Base-by-base conservation (phyloP, 139 green algal genomes). In the Chlamydomonas schloesseri region DNA sequence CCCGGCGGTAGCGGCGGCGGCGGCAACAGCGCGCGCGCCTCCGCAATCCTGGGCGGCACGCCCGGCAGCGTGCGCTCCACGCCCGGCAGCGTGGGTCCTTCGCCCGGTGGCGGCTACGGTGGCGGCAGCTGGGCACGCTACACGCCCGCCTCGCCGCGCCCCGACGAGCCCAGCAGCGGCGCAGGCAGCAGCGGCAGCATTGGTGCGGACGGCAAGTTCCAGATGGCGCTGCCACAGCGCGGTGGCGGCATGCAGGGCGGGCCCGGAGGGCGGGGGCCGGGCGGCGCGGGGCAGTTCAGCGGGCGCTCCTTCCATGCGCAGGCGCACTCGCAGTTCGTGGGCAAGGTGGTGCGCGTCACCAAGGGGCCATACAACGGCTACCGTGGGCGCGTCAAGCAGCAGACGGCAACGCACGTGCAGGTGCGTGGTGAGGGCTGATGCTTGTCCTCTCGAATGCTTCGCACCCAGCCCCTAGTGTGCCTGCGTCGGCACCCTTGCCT, bases 351-450 rank as follows among this genome's bases (percentile, higher is more conserved):
- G 36, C 83, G 79, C 28, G 90, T 94, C 46, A 33, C 67, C 28
- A 85, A 91, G 68, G 92, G 92, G 17, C 93, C 91, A 9, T 97
- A 95, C 90, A 93, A 96, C 68, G 93, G 97, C 46, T 99, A 98
- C 92, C 88, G 88, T 2, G 97, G 97, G 1, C 91, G 93, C 17
- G 93, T 99, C 15, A 92, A 96, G 74, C 91, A 94, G n/a, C 94
- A 95, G 71, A 98, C 95, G 10, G 91, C 89, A 31, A 97, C 95
- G 26, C 95, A 97, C 62, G 90, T 96, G n/a, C 91, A 67, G 60
- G 60, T n/a, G 55, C 55, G 55, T 57, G 50, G 50, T 57, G 50
- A 94, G 3, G 73, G 95, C 14, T 13, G 24, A n/a, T 47, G 34
- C 11, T 11, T 78, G 36, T 34, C 13, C 17, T 37, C 73, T 68